phyloP scores from a whole-genome alignment of 345 rosid species.

The Camelina hispida region DNA sequence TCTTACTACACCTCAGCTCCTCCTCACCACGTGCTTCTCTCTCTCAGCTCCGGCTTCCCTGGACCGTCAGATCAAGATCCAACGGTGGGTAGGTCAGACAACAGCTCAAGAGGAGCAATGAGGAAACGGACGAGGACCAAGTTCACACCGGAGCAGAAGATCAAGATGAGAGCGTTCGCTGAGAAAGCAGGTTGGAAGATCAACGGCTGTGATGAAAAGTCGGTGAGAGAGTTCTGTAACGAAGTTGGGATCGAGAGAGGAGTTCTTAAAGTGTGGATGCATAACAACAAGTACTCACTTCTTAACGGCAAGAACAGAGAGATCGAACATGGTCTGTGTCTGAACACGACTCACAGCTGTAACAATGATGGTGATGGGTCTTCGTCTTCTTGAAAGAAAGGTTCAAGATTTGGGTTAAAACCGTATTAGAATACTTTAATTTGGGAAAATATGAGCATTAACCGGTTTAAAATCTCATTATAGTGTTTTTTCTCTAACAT shows the following conservation, averaged over 20 bases:
- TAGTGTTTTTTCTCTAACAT: constrained; percentile 36
- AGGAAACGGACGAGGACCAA: constrained; percentile 64
- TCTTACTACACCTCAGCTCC: constrained; percentile 72
- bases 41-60: constrained; percentile 54
- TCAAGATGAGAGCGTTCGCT: constrained; percentile 69
- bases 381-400: constrained; percentile 32
- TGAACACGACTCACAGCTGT: constrained; percentile 22
- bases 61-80: constrained; percentile 48
- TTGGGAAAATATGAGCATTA: constrained; percentile 31
- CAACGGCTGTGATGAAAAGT: constrained; percentile 57
- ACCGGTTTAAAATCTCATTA: constrained; percentile 24
- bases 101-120: constrained; percentile 49
- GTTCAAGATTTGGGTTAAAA: background rate
- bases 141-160: constrained; percentile 71
- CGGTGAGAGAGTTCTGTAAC: constrained; percentile 57
- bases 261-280: constrained; percentile 89
- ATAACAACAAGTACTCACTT: constrained; percentile 66
- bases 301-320: constrained; percentile 48
- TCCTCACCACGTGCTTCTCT: constrained; percentile 53
- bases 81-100: constrained; percentile 31
- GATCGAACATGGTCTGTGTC: constrained; percentile 35
- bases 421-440: constrained; percentile 29
- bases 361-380: constrained; percentile 41
- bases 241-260: constrained; percentile 68
- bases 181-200: constrained; percentile 78